Conservation (phyloP, 2,329 filamentous ascomycete genomes). For the Sordariomycetes sp. region DNA sequence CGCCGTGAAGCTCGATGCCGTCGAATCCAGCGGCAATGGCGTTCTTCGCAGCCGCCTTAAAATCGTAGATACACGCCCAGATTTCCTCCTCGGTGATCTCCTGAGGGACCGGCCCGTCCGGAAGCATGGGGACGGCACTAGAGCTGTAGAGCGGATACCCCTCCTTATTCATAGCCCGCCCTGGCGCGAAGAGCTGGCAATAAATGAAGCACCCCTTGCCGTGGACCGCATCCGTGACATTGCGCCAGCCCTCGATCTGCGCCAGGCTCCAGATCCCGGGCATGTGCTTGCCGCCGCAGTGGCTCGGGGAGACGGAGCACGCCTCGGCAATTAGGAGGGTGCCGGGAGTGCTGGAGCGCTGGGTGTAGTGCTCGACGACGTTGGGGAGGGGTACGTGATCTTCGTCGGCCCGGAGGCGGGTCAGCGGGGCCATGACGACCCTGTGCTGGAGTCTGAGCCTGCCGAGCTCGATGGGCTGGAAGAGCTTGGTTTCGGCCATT, state of each 20-base stretch:
- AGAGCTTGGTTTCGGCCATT: constrained; percentile 11
- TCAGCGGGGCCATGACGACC: constrained; percentile 15
- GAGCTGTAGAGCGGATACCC: constrained; percentile 13
- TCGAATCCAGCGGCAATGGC: constrained; percentile 55
- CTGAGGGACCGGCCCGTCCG: constrained; percentile 37
- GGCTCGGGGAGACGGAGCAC: constrained; percentile 14
- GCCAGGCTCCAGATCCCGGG: constrained; percentile 15
- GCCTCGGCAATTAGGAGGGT: constrained; percentile 16
- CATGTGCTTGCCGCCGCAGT: constrained; percentile 12
- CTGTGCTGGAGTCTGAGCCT: constrained; percentile 18
- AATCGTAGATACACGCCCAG: constrained; percentile 42
- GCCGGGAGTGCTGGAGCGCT: constrained; percentile 16
- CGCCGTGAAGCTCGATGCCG: constrained; percentile 47
- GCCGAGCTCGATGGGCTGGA: constrained; percentile 20
- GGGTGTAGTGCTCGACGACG: constrained; percentile 15
- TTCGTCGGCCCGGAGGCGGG: constrained; percentile 12
- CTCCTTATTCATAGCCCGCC: constrained; percentile 28
- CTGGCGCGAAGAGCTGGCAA: constrained; percentile 48
- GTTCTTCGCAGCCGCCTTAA: constrained; percentile 34
- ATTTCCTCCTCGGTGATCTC: constrained; percentile 55
- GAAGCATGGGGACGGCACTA: constrained; percentile 21
- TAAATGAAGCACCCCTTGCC: constrained; percentile 30
- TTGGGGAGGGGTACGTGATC: constrained; percentile 15
- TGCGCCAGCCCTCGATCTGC: constrained; percentile 15
- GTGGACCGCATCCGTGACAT: constrained; percentile 14